Evolutionary conservation across 2,329 filamentous ascomycete genomes (phyloP), one percentile per base, ranked within the genome.

Genomic region (Stemphylium vesicarium): DNA sequence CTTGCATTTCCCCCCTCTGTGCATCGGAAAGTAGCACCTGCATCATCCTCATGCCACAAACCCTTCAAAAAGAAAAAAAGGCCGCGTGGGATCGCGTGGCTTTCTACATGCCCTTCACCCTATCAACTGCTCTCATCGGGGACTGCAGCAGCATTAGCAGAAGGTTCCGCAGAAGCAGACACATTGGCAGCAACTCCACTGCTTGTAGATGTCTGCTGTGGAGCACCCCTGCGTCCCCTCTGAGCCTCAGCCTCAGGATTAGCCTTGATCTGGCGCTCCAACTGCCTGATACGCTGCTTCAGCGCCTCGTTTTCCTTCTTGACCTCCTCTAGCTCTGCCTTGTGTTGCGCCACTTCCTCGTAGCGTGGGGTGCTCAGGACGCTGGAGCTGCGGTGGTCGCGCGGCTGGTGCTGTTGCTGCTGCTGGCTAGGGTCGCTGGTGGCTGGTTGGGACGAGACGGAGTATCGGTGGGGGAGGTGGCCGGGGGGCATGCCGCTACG

Each of bases 281-380:
- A 60, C 47, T 79, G 76, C 46, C 78, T 71, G n/a, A 82, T 80
- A 50, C 78, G 73, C 60, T 78, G 75, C 58, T 79, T 78, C 53
- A 82, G 63, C 33, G 65, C 58, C 42, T 81, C 80, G 66, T 82
- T 82, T 69, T 82, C 80, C 39, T 70, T 70, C 70, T 81, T 81
- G 32, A 79, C 80, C 46, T 78, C 76, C 57, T 82, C 80, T 50
- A 82, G 67, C 66, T 82, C 80, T 8, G 74, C 73, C 36, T 75
- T 70, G 40, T 80, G 78, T 41, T 75, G 69, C 40, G 78, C 74
- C 2, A 78, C 75, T 58, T 81, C 79, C 58, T 78, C 75, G 38
- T 77, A 77, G 26, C 75, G 54, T 2, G 74, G 70, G 24, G 74
- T 75, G 40, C 70, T 72, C n/a, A 77, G 70, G 31, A 74, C 65